Base-by-base conservation (phyloP, 2,329 filamentous ascomycete species). In the Beauveria varroae region DNA sequence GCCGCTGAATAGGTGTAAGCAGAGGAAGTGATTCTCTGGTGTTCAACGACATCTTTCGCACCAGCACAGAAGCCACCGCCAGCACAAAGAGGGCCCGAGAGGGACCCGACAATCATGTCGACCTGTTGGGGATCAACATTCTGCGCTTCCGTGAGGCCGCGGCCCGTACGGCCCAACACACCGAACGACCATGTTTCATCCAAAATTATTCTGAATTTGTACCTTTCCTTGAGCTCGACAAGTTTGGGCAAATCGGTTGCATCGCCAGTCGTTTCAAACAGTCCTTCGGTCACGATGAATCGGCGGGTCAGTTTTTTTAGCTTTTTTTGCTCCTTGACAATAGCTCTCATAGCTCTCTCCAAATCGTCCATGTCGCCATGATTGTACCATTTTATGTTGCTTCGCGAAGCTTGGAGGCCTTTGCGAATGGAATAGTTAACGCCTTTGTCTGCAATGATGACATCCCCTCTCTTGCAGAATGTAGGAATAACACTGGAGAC, bases 101-200 rank as follows among this genome's bases (percentile, higher is more conserved):
- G 85, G 41, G 91, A 96, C 49, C 96, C 95, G 57, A 98, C 85
- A 67, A 99, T 93, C 92, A 99, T 97, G 77, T 99, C 95, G 55
- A 99, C 87, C 71, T 96, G 90, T 10, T 88, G 86, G 0, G 93
- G 87, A 72, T 98, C 95, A 20, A 99, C 93, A 68, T 98, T 96
- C 71, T 98, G 95, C 6, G 93, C 91, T 78, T 99, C 96, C 0
- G 95, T 98, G 44, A 98, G 81, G 63, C 95, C 95, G 57, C 92
- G 88, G 22, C 95, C 96, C 28, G 91, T 96, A 64, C 92, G 85
- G 53, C 95, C 95, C 5, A 99, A 83, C 20, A 98, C 90, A 63
- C 93, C 96, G 72, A 98, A 99, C 1, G 93, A 97, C 88, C 91
- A 96, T 1, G 93, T 96, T 79, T 99, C 95, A 73, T 99, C 95